A percentile compares a stretch with the other conserved stretches of the same genome.
These are phyloP conservation scores for Teunomyces gatunensis DNA, from an alignment of 805 yeast genomes.

Conservation along the genomic window DNA sequence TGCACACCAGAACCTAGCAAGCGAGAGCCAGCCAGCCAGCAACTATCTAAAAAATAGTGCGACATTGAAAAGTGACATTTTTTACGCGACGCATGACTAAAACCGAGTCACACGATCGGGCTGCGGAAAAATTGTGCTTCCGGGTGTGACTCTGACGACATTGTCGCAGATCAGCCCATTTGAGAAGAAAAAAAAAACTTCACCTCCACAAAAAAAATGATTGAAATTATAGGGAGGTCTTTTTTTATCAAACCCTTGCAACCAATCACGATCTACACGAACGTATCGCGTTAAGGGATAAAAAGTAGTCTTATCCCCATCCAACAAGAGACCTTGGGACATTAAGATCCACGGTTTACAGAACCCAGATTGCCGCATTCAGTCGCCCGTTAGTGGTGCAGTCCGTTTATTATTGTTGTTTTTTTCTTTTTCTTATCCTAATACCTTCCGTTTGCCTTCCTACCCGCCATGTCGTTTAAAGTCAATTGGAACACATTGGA, in stretches of 20 bases:
- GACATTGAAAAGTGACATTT: background rate
- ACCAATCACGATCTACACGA: background rate
- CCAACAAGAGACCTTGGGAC: background rate
- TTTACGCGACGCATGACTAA: background rate
- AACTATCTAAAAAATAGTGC: too few relatives aligned
- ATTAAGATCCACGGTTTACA: background rate
- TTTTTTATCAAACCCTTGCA: background rate
- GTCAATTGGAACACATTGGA: constrained; percentile 77
- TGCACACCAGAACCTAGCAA: background rate
- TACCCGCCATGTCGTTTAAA: constrained; percentile 62
- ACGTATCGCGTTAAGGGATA: background rate
- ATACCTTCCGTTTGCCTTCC: too few relatives aligned
- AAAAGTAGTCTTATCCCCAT: background rate
- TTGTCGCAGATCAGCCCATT: constrained; percentile 1
- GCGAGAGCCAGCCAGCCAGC: too few relatives aligned
- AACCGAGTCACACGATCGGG: background rate
- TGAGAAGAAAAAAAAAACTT: background rate
- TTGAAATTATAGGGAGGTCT: background rate
- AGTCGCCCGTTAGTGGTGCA: background rate
- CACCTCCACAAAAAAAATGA: constrained; percentile 2
- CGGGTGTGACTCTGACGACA: background rate
- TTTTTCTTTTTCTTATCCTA: background rate
- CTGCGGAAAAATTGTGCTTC: background rate
- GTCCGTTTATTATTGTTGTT: background rate
- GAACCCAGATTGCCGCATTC: too few relatives aligned